phyloP scores from a whole-genome alignment of 2,329 filamentous ascomycete species.

The Fusarium austroafricanum region DNA sequence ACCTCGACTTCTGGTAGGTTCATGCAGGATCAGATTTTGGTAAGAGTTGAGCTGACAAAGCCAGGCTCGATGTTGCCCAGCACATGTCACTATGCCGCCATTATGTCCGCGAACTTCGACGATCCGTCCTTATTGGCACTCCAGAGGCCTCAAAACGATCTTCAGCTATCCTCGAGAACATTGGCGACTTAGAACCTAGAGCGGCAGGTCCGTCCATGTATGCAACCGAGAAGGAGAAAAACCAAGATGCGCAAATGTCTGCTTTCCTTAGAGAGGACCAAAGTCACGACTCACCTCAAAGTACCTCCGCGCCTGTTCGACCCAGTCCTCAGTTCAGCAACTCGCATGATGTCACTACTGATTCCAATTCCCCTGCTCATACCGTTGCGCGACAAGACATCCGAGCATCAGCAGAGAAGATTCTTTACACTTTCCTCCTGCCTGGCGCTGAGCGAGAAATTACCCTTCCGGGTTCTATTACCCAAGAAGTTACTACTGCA shows the following conservation, averaged over 20 bases:
- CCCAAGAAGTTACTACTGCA: conserved; percentile 83
- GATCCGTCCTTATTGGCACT: conserved; percentile 92
- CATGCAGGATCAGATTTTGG: neutral
- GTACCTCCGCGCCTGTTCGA: conserved; percentile 58
- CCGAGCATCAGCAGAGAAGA: conserved; percentile 93
- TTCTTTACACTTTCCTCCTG: conserved; percentile 96
- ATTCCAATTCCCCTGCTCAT: conserved; percentile 85
- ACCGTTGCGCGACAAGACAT: conserved; percentile 91
- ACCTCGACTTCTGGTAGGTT: conserved; percentile 94
- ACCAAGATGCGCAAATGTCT: conserved; percentile 90
- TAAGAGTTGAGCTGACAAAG: conserved; percentile 25
- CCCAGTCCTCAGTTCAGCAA: conserved; percentile 70
- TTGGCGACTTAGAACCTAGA: conserved; percentile 73
- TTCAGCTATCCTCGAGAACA: conserved; percentile 78
- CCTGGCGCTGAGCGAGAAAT: conserved; percentile 98
- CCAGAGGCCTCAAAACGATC: conserved; percentile 92
- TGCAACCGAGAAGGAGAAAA: conserved; percentile 76
- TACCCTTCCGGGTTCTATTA: conserved; percentile 87
- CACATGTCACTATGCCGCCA: conserved; percentile 98
- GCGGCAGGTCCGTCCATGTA: conserved; percentile 72
- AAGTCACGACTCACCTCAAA: conserved; percentile 67
- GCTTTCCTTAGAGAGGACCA: conserved; percentile 82
- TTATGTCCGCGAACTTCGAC: conserved; percentile 93
- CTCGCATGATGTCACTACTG: conserved; percentile 71
- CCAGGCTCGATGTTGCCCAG: conserved; percentile 97